These are phyloP conservation scores for Ceratobasidium sp. DNA, from an alignment of 1,284 basidiomycete genomes.

Conservation along the genomic window DNA sequence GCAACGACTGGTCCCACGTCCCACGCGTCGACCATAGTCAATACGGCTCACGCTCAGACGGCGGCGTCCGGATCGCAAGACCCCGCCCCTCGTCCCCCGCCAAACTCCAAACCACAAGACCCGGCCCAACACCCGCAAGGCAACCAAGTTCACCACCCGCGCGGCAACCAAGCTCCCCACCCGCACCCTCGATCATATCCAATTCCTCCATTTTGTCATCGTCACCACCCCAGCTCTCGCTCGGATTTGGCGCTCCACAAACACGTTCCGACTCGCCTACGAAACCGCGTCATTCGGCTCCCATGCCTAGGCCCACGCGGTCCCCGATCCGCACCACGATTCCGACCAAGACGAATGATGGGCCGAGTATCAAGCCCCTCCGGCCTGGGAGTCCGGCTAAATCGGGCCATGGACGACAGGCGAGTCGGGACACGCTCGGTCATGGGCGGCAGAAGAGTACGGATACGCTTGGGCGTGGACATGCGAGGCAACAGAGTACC, in stretches of 20 bases:
- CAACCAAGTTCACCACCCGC: background rate
- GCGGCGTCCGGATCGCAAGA: background rate
- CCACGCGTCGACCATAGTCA: background rate
- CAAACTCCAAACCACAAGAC: no score
- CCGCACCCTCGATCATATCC: background rate
- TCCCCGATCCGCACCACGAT: slow-evolving; percentile 16
- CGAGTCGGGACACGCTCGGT: background rate
- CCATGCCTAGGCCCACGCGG: slow-evolving; percentile 1
- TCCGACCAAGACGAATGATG: slow-evolving; percentile 30
- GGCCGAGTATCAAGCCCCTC: slow-evolving; percentile 27
- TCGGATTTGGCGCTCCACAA: background rate
- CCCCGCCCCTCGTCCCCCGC: background rate
- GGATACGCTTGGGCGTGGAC: background rate
- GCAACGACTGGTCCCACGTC: background rate
- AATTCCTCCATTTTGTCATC: no score
- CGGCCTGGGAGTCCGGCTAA: background rate
- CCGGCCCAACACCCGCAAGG: no score
- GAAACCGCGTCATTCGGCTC: slow-evolving; percentile 10
- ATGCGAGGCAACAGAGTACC: background rate
- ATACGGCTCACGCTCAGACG: slow-evolving; percentile 10
- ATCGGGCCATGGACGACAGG: background rate
- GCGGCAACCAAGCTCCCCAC: background rate
- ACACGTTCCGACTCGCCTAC: background rate
- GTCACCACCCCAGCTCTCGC: no score
- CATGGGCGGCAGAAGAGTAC: background rate